A percentile compares a stretch with the other conserved stretches of the same genome.
Conservation (phyloP, 768 basidiomycete genomes). For the Mycena crocata region DNA sequence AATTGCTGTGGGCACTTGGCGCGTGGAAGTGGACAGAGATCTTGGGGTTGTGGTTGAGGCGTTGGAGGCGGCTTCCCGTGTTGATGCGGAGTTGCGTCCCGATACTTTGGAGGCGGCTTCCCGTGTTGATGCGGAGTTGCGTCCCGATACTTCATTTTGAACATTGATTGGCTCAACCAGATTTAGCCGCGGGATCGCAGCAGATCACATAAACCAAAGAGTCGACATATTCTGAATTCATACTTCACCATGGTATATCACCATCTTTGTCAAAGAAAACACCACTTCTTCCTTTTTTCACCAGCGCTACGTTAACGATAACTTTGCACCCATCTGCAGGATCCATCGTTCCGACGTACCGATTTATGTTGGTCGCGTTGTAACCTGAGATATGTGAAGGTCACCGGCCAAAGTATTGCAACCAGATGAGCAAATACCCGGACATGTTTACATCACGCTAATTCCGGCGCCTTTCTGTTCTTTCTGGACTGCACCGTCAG, state of each 20-base stretch:
- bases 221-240: no score
- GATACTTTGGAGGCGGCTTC: no score
- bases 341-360: background rate
- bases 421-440: background rate
- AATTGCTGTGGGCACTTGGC: slow-evolving; percentile 33
- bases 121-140: no score
- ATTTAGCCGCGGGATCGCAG: no score
- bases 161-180: no score
- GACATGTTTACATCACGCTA: background rate
- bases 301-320: background rate
- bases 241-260: background rate
- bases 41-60: background rate
- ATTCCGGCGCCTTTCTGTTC: slow-evolving; percentile 6
- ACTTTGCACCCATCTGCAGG: background rate
- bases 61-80: background rate
- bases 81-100: background rate
- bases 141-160: no score
- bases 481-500: slow-evolving; percentile 24
- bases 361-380: background rate
- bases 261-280: slow-evolving; percentile 5
- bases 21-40: slow-evolving; percentile 29
- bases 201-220: no score
- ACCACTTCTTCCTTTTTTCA: background rate
- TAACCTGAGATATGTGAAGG: background rate
- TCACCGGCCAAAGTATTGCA: background rate